These are phyloP conservation scores for Dujonia santamariae DNA, from an alignment of 1,139 yeast species.

Conservation along the genomic window DNA sequence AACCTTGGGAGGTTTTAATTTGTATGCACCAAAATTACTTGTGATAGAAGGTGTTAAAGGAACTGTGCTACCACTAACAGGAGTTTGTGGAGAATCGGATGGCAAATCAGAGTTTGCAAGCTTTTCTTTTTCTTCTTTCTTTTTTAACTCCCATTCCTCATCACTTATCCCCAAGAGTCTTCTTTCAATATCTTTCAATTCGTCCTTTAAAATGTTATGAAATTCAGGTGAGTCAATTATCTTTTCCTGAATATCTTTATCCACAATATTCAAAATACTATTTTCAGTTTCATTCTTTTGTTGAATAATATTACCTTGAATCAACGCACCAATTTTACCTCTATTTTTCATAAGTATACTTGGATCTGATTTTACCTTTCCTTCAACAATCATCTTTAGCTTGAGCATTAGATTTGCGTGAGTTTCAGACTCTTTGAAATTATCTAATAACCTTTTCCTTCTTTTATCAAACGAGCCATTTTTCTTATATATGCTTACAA, in stretches of 20 bases:
- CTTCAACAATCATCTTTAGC: slow-evolving; percentile 42
- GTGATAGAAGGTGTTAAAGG: not conserved
- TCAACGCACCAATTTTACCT: slow-evolving; percentile 52
- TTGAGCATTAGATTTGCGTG: slow-evolving; percentile 40
- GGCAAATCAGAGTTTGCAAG: slow-evolving; percentile 13
- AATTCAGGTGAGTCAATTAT: slow-evolving; percentile 44
- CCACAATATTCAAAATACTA: slow-evolving; percentile 36
- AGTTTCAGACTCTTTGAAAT: slow-evolving; percentile 44
- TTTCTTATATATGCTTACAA: slow-evolving; percentile 45
- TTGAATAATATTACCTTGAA: slow-evolving; percentile 45
- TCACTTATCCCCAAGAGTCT: slow-evolving; percentile 35
- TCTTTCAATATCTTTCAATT: slow-evolving; percentile 35
- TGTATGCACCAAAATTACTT: slow-evolving; percentile 4
- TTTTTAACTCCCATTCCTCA: slow-evolving; percentile 30
- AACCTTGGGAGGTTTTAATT: slow-evolving; percentile 6
- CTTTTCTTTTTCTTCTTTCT: slow-evolving; percentile 11
- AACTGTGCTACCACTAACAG: not conserved
- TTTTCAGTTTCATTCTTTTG: slow-evolving; percentile 6
- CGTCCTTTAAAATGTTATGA: slow-evolving; percentile 28
- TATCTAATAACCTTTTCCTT: slow-evolving; percentile 40
- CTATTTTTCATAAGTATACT: slow-evolving; percentile 45
- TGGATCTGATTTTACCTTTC: slow-evolving; percentile 49
- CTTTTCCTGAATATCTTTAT: slow-evolving; percentile 45
- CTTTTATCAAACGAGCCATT: slow-evolving; percentile 50
- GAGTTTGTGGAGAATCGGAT: not conserved